Conservation (phyloP, 2,329 filamentous ascomycete species). For the Aureobasidium sp. region DNA sequence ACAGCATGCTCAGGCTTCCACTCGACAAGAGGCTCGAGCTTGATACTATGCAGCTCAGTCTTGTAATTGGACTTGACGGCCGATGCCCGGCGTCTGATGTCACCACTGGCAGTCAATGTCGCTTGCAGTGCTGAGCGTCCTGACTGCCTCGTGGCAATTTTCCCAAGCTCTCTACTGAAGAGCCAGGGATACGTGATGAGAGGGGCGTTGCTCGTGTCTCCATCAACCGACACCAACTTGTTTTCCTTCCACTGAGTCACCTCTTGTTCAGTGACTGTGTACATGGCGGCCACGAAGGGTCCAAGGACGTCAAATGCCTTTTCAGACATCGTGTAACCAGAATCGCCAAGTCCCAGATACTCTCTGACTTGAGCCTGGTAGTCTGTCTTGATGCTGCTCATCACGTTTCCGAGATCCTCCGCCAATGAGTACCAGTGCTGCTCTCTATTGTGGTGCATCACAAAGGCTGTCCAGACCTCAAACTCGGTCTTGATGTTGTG, state of each 20-base stretch:
- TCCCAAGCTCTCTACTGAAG: slow-evolving; percentile 65
- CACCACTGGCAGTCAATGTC: not conserved
- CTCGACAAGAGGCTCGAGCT: slow-evolving; percentile 1
- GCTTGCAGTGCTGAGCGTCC: not conserved
- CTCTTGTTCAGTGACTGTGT: slow-evolving; percentile 70
- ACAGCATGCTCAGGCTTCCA: slow-evolving; percentile 5
- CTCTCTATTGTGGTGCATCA: slow-evolving; percentile 65
- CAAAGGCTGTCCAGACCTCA: slow-evolving; percentile 83
- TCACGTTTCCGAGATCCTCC: slow-evolving; percentile 70
- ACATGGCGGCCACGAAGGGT: slow-evolving; percentile 80
- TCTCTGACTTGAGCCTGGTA: slow-evolving; percentile 62
- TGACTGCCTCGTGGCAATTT: slow-evolving; percentile 46
- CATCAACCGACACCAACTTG: slow-evolving; percentile 33
- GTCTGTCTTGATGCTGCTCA: slow-evolving; percentile 57
- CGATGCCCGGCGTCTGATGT: not conserved
- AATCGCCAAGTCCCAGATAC: slow-evolving; percentile 50
- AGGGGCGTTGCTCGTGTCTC: slow-evolving; percentile 52
- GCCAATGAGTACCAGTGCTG: slow-evolving; percentile 77
- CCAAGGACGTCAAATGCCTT: slow-evolving; percentile 52
- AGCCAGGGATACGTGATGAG: slow-evolving; percentile 94
- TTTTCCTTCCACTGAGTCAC: slow-evolving; percentile 53
- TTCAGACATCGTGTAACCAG: slow-evolving; percentile 19
- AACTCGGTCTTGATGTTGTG: slow-evolving; percentile 81
- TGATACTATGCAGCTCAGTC: not conserved
- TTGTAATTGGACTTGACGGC: not conserved